phyloP scores from a whole-genome alignment of 2,329 filamentous ascomycete species.

The Emmonsia crescens region DNA sequence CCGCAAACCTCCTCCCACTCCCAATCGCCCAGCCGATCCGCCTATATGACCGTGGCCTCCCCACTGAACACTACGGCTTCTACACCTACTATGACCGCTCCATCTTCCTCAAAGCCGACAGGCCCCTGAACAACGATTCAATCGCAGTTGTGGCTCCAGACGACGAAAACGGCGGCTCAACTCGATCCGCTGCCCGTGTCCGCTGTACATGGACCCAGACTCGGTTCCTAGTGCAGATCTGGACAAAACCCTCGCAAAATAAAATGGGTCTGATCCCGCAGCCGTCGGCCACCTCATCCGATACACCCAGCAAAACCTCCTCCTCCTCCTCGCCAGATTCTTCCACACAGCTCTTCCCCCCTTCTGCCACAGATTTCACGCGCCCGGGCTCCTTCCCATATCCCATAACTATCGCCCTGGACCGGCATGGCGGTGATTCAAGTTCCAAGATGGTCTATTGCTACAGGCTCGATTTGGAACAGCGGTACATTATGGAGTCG shows the following conservation, averaged over 20 bases:
- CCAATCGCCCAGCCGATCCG: slow-evolving; percentile 64
- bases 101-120: slow-evolving; percentile 62
- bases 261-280: slow-evolving; percentile 19
- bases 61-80: slow-evolving; percentile 84
- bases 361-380: slow-evolving; percentile 36
- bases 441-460: slow-evolving; percentile 50
- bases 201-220: slow-evolving; percentile 52
- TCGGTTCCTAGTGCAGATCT: slow-evolving; percentile 51
- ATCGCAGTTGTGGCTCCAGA: slow-evolving; percentile 30
- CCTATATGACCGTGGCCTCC: slow-evolving; percentile 70
- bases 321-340: slow-evolving; percentile 19
- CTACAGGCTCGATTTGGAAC: slow-evolving; percentile 43
- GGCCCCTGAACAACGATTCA: slow-evolving; percentile 33
- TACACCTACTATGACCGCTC: slow-evolving; percentile 85
- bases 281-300: slow-evolving; percentile 13
- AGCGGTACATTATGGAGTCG: slow-evolving; percentile 34
- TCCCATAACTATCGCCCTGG: slow-evolving; percentile 48
- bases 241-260: slow-evolving; percentile 38
- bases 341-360: slow-evolving; percentile 14
- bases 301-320: neutral
- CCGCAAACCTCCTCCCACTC: slow-evolving; percentile 61
- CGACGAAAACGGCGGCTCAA: slow-evolving; percentile 42
- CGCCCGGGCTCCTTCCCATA: slow-evolving; percentile 51
- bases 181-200: slow-evolving; percentile 34
- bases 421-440: slow-evolving; percentile 48